Conservation (phyloP, 352 stramenopile species). For the Globisporangium camurandrum region DNA sequence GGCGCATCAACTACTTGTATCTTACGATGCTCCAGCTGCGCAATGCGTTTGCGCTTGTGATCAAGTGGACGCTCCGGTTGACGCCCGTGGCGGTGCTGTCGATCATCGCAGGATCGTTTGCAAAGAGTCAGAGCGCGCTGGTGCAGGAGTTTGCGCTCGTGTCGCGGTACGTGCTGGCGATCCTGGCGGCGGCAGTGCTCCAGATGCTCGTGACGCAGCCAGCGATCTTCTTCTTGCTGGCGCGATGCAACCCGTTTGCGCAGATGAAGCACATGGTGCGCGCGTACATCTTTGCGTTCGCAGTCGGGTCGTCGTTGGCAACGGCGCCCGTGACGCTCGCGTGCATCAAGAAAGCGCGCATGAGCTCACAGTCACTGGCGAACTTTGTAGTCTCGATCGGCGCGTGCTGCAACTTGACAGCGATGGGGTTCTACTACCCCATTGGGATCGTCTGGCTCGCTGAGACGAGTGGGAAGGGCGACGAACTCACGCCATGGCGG, state of each 20-base stretch:
- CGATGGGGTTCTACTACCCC: constrained; percentile 49
- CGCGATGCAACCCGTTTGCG: constrained; percentile 55
- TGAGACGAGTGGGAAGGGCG: constrained; percentile 43
- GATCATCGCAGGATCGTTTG: constrained; percentile 54
- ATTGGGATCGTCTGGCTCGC: constrained; percentile 55
- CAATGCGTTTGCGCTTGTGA: constrained; percentile 61
- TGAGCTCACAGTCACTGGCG: constrained; percentile 62
- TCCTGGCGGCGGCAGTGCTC: constrained; percentile 19
- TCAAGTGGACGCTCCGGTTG: constrained; percentile 61
- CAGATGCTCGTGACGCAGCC: constrained; percentile 55
- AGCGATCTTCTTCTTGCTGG: constrained; percentile 51
- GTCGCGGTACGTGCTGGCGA: constrained; percentile 46
- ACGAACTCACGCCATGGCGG: constrained; percentile 27
- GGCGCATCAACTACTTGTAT: constrained; percentile 57
- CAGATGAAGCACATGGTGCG: constrained; percentile 61
- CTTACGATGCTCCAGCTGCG: constrained; percentile 55
- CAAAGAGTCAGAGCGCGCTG: constrained; percentile 31
- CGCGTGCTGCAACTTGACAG: constrained; percentile 49
- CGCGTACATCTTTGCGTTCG: constrained; percentile 65
- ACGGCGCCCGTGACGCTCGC: constrained; percentile 57
- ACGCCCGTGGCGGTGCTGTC: constrained; percentile 60
- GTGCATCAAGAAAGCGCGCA: constrained; percentile 47
- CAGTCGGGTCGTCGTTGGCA: constrained; percentile 54
- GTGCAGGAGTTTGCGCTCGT: constrained; percentile 31
- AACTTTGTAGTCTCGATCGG: constrained; percentile 72